Evolutionary conservation across 805 yeast species (phyloP), one percentile per base, ranked within the genome.

Genomic region (Yamadazyma takamatsuzukensis): DNA sequence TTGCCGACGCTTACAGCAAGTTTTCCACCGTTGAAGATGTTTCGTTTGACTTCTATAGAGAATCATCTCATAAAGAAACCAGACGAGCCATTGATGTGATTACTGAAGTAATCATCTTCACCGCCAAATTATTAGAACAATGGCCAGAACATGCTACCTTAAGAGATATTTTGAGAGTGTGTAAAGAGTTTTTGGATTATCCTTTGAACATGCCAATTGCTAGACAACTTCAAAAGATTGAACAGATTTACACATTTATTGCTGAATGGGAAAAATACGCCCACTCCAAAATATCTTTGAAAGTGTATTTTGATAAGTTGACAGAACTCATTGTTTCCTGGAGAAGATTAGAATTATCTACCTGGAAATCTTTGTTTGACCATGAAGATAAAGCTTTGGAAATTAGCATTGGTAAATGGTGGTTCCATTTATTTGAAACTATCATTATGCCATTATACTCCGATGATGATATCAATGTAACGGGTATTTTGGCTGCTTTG

Each of bases 131-230:
- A 9, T 54, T 82, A 9, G 58, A 57, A 16, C 76, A 79, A 49
- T 93, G 96, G 96, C 97, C 97, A 0, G 98, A 94, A 48, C 96
- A 94, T 64, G 93, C 93, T 0, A 87, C 95, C 0, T 60, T 93
- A 31, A 80, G 72, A 36, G 86, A 82, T 14, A 68, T 90, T 29
- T 54, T 64, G 23, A 63, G 80, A 39, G 76, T 80, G 6, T 73
- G 83, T 42, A 58, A 68, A 11, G 97, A 89, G 51, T 74, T 83
- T 38, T 55, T 83, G 36, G 56, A 57, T 3, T 81, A 67, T 47
- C 75, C 95, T 0, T 66, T 79, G 2, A 61, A 67, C 18, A 76
- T 84, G 0, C 93, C 98, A 0, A 59, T 93, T 21, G 89, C 89
- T 7, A 74, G 83, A 44, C 70, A 80, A 35, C 64, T 94, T 26